These are phyloP conservation scores for Neurospora intermedia DNA, from an alignment of 495 filamentous ascomycete genomes.

Conservation along the genomic window DNA sequence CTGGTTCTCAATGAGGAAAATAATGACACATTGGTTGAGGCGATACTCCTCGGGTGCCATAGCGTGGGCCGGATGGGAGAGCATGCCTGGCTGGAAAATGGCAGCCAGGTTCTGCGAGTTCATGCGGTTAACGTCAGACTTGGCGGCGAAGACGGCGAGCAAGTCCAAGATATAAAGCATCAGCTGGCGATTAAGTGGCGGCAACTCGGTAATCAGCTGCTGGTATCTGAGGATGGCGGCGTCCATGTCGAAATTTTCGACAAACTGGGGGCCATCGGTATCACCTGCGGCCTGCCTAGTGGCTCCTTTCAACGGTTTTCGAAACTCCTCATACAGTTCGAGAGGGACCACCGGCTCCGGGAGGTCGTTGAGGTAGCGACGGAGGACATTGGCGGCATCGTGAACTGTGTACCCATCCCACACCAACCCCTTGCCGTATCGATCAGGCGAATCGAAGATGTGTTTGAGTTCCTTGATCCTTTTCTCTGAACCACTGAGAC, in stretches of 20 bases:
- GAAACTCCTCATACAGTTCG: slow-evolving; percentile 85
- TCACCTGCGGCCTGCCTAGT: slow-evolving; percentile 62
- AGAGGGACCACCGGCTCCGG: slow-evolving; percentile 94
- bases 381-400: slow-evolving; percentile 93
- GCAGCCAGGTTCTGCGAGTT: slow-evolving; percentile 89
- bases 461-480: slow-evolving; percentile 92
- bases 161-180: slow-evolving; percentile 95
- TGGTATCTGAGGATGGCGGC: slow-evolving; percentile 78
- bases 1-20: slow-evolving; percentile 96
- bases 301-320: slow-evolving; percentile 70
- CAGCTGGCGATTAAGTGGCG: slow-evolving; percentile 86
- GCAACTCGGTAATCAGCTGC: slow-evolving; percentile 80
- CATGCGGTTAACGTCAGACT: slow-evolving; percentile 95
- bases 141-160: slow-evolving; percentile 96
- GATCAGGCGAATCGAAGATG: slow-evolving; percentile 87
- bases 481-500: slow-evolving; percentile 91
- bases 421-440: slow-evolving; percentile 92
- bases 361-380: slow-evolving; percentile 88
- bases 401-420: slow-evolving; percentile 98
- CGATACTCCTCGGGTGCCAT: slow-evolving; percentile 92
- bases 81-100: slow-evolving; percentile 94
- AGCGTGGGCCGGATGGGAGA: slow-evolving; percentile 88
- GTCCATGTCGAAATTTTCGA: slow-evolving; percentile 59
- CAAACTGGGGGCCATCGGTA: slow-evolving; percentile 42
- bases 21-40: slow-evolving; percentile 91